Percentiles rank a stretch among this genome's conserved stretches.
phyloP scores from a whole-genome alignment of 306 rosid species.

The Acacia acuminata region DNA sequence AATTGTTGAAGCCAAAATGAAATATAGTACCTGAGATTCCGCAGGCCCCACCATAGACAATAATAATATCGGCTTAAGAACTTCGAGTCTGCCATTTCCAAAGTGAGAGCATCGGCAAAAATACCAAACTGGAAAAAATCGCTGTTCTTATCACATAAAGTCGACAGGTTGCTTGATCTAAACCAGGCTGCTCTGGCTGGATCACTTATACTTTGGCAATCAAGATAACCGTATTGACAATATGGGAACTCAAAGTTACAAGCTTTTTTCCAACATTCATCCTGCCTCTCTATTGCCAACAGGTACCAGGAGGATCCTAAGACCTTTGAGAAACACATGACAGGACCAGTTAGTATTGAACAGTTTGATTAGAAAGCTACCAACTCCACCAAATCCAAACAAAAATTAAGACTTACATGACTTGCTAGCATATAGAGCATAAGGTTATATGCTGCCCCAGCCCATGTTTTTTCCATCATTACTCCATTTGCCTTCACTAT shows the following conservation, averaged over 20 bases:
- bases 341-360: constrained; percentile 3
- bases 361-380: neutral
- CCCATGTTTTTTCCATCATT: constrained; percentile 70
- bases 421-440: constrained; percentile 68
- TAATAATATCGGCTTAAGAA: constrained; percentile 56
- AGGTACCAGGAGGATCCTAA: constrained; percentile 60
- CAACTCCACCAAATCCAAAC: neutral
- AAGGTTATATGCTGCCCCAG: constrained; percentile 67
- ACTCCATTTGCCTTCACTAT: constrained; percentile 61
- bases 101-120: constrained; percentile 47
- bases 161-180: constrained; percentile 54
- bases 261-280: constrained; percentile 67
- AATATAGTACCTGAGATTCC: constrained; percentile 46
- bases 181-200: constrained; percentile 50
- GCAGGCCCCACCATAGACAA: constrained; percentile 59
- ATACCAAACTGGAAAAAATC: constrained; percentile 58
- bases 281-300: constrained; percentile 52
- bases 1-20: neutral
- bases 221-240: constrained; percentile 51
- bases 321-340: constrained; percentile 40
- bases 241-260: constrained; percentile 38
- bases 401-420: constrained; percentile 48
- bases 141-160: constrained; percentile 42
- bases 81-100: constrained; percentile 29
- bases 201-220: constrained; percentile 36